These are phyloP conservation scores for Baudoinia panamericana DNA, from an alignment of 495 filamentous ascomycete species.

Conservation along the genomic window DNA sequence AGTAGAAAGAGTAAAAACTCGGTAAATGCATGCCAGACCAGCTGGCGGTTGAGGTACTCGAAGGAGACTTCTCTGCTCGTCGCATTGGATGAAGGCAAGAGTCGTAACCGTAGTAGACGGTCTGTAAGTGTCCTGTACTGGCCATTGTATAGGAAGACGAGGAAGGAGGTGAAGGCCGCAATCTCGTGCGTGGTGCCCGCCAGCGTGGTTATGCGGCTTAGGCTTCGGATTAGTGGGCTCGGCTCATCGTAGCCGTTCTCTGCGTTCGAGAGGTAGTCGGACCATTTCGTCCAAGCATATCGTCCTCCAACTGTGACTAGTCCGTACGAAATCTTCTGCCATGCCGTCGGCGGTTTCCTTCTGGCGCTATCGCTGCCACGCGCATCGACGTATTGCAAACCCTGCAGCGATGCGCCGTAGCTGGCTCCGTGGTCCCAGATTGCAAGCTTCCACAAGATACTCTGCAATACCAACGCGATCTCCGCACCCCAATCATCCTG, in stretches of 20 bases:
- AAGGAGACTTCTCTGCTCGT: slow-evolving; percentile 85
- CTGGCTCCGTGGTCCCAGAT: slow-evolving; percentile 95
- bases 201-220: slow-evolving; percentile 55
- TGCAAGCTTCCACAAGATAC: slow-evolving; percentile 79
- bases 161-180: slow-evolving; percentile 70
- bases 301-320: slow-evolving; percentile 73
- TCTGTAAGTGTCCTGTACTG: slow-evolving; percentile 85
- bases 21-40: slow-evolving; percentile 98
- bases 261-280: slow-evolving; percentile 63
- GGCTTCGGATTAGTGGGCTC: slow-evolving; percentile 38
- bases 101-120: slow-evolving; percentile 69
- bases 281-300: slow-evolving; percentile 85
- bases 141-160: slow-evolving; percentile 80
- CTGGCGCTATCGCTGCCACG: slow-evolving; percentile 32
- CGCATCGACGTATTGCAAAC: slow-evolving; percentile 79
- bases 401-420: slow-evolving; percentile 87
- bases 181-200: slow-evolving; percentile 61
- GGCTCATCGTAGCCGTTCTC: slow-evolving; percentile 56
- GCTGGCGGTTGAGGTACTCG: slow-evolving; percentile 92
- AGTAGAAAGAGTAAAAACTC: slow-evolving; percentile 94
- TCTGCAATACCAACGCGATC: slow-evolving; percentile 63
- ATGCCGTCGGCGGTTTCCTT: slow-evolving; percentile 46
- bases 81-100: slow-evolving; percentile 68
- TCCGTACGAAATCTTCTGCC: slow-evolving; percentile 77
- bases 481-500: slow-evolving; percentile 77